Base-by-base conservation (phyloP, 176 grass and related monocot species). In the Oryza coarctata region DNA sequence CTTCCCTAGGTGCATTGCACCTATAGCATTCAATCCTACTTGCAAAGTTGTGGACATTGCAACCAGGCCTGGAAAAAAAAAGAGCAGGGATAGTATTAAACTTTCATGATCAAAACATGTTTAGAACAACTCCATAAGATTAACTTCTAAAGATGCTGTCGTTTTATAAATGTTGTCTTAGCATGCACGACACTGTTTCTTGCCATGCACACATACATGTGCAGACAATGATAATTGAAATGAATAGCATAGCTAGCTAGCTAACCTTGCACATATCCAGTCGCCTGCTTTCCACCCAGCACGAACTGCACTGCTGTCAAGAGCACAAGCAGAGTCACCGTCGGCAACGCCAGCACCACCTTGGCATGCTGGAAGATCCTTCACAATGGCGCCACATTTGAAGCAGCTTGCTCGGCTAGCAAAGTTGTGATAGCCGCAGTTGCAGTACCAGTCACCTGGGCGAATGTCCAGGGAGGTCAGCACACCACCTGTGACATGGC, bases 401-500 rank as follows among this genome's bases (percentile, higher is more conserved):
- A 95, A 90, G 86, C 96, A 99, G 89, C 76, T 93, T 25, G 89
- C 62, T 25, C 96, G 96, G 87, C 91, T 95, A 25, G 96, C 93
- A 49, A 93, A 99, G 90, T 99, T 99, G 80, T 95, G 96, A 82
- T 91, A 90, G 23, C 96, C 90, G 84, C 96, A 99, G 50, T 78
- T 80, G 80, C 96, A 99, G 84, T 99, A 99, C 96, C 96, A 99
- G 80, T 99, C 96, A 9, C 96, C 96, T 1, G 90, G 90, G 17
- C 90, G 84, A 74, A 95, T 68, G 78, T 88, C 84, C 9, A 87
- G 72, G 76, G 89, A 85, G 81, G 85, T 88, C 33, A 87, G 71
- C 35, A 87, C 89, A 28, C 85, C 89, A 34, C 81, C 81, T 0
- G 82, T 43, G 47, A 22, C 31, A 40, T 44, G 58, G 17, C 87